Base-by-base conservation (phyloP, 345 rosid genomes). In the Populus simonii region DNA sequence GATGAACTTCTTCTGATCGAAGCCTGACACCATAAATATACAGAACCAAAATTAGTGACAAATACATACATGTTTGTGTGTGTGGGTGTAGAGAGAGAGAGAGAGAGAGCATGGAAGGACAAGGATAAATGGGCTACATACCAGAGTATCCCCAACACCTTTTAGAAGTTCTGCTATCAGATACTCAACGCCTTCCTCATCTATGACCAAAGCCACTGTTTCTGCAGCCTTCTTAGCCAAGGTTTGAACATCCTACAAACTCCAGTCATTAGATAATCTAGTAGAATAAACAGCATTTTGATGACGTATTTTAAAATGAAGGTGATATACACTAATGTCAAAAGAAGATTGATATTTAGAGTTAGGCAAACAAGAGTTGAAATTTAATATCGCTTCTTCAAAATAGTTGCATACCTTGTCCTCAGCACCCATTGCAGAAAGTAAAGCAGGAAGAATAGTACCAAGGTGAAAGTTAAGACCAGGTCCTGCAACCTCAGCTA, bases 401-500 rank as follows among this genome's bases (percentile, higher is more conserved):
- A n/a, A 18, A 45, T 36, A 76, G 51, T 27, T 17, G 36, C 69
- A 62, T 79, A 96, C 99, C 96, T 74, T 63, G 49, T 93, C 91
- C 59, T 88, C 92, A 71, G 82, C 88, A 72, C 96, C 93, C 93
- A 93, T 88, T 62, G 93, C 94, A 36, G 95, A 87, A 66, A 96
- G 98, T 82, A 96, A 89, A 75, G 95, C 90, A 83, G 99, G 98
- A 84, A 96, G 94, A 81, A 96, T 82, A 49, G 93, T 91, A 74
- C 97, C 92, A 77, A 96, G 93, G 85, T 96, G 99, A 82, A 79
- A 70, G 81, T 91, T 90, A 62, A 96, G 92, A 70, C 99, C 97
- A 76, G 97, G 82, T 76, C 99, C 97, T 5, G 99, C 98, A 86
- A 93, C 99, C 80, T 96, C 98, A 49, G 99, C 99, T 78, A 96